Percentiles rank a stretch among this genome's conserved stretches.
Evolutionary conservation across 306 rosid species (phyloP).

Genomic region (Gleditsia sinensis): DNA sequence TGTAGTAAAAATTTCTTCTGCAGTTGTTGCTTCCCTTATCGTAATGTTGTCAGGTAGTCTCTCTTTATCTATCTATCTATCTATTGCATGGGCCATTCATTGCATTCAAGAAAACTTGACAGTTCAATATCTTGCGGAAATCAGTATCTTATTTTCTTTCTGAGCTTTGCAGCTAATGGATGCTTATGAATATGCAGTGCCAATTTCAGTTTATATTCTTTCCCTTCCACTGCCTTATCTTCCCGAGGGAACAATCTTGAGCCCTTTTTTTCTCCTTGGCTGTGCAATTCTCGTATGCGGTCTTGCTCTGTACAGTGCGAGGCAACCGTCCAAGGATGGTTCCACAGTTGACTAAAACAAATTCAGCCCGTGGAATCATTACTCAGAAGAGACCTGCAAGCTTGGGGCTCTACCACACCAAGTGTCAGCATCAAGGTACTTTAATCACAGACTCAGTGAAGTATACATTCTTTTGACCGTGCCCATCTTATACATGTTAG

Average conservation of each 20-base stretch:
- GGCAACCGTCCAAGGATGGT: slow-evolving; percentile 46
- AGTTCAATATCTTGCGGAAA: neutral
- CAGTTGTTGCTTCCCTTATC: slow-evolving; percentile 78
- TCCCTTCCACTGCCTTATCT: slow-evolving; percentile 89
- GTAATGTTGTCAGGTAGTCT: slow-evolving; percentile 79
- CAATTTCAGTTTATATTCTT: slow-evolving; percentile 71
- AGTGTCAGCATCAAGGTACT: neutral
- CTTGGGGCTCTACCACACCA: neutral
- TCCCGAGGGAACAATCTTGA: slow-evolving; percentile 57
- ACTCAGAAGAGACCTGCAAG: neutral
- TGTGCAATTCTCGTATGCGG: slow-evolving; percentile 76
- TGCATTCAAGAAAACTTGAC: neutral
- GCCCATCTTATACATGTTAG: neutral
- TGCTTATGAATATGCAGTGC: slow-evolving; percentile 66
- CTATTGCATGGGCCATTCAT: neutral
- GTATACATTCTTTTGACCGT: neutral
- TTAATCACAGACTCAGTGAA: neutral
- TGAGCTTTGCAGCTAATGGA: slow-evolving; percentile 19
- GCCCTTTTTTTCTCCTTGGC: slow-evolving; percentile 78
- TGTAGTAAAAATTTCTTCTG: slow-evolving; percentile 76
- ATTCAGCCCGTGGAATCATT: slow-evolving; percentile 2
- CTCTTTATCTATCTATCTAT: slow-evolving; percentile 9
- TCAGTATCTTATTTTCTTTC: neutral
- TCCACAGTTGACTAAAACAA: slow-evolving; percentile 33
- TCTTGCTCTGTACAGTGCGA: slow-evolving; percentile 62